Evolutionary conservation across 768 basidiomycete genomes (phyloP).

Genomic region (Suillus plorans): DNA sequence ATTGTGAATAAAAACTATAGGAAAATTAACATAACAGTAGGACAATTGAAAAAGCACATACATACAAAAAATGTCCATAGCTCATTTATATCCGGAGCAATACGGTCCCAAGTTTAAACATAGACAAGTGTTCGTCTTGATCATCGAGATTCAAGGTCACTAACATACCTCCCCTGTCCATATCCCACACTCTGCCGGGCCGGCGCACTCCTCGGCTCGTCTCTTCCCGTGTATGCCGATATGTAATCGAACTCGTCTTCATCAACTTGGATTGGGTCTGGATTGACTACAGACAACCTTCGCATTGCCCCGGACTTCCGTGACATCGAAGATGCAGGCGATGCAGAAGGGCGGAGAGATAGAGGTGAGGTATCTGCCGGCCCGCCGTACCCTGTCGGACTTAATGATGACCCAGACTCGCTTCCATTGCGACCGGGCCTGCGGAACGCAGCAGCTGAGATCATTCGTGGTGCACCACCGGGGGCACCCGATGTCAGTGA

Average conservation of each 20-base stretch:
- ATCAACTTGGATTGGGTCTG: slow-evolving; percentile 24
- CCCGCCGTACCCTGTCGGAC: slow-evolving; percentile 15
- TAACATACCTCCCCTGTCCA: slow-evolving; percentile 44
- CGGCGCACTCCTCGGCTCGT: slow-evolving; percentile 7
- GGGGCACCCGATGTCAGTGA: slow-evolving; percentile 31
- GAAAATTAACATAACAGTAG: background rate
- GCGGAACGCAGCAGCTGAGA: slow-evolving; percentile 75
- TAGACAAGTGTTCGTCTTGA: background rate
- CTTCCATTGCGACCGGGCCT: slow-evolving; percentile 40
- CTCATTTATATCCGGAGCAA: background rate
- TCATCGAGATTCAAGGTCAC: slow-evolving; percentile 38
- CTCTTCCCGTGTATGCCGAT: slow-evolving; percentile 46
- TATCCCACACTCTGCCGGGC: slow-evolving; percentile 30
- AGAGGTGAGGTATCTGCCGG: slow-evolving; percentile 48
- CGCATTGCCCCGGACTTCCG: slow-evolving; percentile 16
- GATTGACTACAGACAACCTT: slow-evolving; percentile 28
- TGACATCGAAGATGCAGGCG: slow-evolving; percentile 20
- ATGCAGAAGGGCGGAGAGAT: slow-evolving; percentile 46
- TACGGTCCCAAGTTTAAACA: background rate
- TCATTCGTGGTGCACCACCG: slow-evolving; percentile 49
- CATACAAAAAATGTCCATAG: background rate
- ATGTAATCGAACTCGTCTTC: slow-evolving; percentile 59
- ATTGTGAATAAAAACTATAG: background rate
- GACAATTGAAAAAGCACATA: background rate
- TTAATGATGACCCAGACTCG: slow-evolving; percentile 7